Base-by-base conservation (phyloP, 2,329 filamentous ascomycete genomes). In the Berkeleyomyces basicola region DNA sequence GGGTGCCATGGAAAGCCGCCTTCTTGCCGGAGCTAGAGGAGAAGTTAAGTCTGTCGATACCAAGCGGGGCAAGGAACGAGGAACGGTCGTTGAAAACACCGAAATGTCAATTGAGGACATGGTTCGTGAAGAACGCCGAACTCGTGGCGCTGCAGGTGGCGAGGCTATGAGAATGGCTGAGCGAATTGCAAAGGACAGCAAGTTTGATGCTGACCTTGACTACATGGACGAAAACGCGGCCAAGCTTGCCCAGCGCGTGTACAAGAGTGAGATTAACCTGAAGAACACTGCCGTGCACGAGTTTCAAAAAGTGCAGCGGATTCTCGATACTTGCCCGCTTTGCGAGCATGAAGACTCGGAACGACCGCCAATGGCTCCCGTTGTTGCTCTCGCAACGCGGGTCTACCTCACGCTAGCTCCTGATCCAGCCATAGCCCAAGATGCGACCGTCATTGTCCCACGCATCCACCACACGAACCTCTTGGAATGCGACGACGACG, bases 51-150 rank as follows among this genome's bases (percentile, higher is more conserved):
- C 82, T 0, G 78, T 96, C 6, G 82, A 86, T 36, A 95, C 83
- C 64, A 93, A 87, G 70, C 83, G 91, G 58, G 92, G 91, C 2
- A 81, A 83, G 4, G 91, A 96, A 72, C 84, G 91, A 61, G 93
- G 92, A 0, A 79, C 84, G 6, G 87, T 99, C 4, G 83, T 88
- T 68, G 90, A 93, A 67, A 97, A 97, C 70, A 88, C 95, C 61
- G 90, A 97, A 68, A 97, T 99, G 90, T 86, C 79, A 39, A 87
- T 99, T 65, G 90, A 95, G 61, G 93, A 99, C 72, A 99, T 99
- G 93, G 84, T 99, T 16, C 84, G 90, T 37, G 91, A 97, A 73
- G 93, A 99, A 74, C 84, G 89, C 43, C 86, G 92, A 62, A 96
- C 89, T 3, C 85, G 84, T 64, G 85, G 85, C 14, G 84, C 89